Conservation (phyloP, 371 early-diverging fungal species). For the Mortierella sp. region DNA sequence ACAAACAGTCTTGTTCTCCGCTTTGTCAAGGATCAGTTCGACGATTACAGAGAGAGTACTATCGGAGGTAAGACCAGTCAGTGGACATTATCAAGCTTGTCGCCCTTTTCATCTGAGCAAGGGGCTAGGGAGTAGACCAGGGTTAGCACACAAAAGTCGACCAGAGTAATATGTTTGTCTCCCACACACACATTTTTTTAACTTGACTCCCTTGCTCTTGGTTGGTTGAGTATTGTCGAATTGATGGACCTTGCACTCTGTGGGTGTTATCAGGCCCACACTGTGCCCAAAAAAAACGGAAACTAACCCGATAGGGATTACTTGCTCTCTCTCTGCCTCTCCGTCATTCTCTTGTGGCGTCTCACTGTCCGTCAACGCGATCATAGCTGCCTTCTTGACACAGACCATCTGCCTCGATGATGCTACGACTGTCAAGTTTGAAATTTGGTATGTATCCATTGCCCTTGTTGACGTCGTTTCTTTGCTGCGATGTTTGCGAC, state of each 20-base stretch:
- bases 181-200: too few species aligned
- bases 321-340: neutral
- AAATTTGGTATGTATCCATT: conserved; percentile 80
- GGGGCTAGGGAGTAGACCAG: neutral
- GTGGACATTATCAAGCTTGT: neutral
- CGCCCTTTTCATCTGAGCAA: neutral
- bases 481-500: neutral
- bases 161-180: neutral
- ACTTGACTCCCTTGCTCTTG: neutral
- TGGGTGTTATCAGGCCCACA: neutral
- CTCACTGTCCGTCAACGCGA: neutral
- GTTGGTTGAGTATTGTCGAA: neutral
- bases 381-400: conserved; percentile 87
- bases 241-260: neutral
- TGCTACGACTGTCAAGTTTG: conserved; percentile 83
- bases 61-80: conserved; percentile 87
- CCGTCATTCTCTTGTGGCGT: too few species aligned
- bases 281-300: neutral
- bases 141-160: neutral
- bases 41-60: conserved; percentile 98
- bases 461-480: neutral
- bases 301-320: neutral
- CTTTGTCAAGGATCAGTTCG: conserved; percentile 97
- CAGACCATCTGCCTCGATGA: conserved; percentile 81
- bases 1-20: conserved; percentile 88